phyloP scores from a whole-genome alignment of 768 basidiomycete species.

The Mycena alexandri region DNA sequence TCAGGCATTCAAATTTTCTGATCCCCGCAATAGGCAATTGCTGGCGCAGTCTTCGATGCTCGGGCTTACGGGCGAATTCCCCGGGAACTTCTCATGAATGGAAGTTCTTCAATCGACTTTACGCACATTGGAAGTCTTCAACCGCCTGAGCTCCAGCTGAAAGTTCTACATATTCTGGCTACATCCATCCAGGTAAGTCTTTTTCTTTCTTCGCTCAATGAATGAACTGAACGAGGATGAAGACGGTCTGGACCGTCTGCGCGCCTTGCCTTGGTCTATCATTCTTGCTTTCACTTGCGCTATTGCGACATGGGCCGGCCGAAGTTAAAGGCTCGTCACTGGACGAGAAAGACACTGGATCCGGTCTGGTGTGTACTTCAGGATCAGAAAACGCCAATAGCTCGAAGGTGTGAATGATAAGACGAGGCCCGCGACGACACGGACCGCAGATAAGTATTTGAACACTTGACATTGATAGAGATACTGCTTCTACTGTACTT shows the following conservation, averaged over 20 bases:
- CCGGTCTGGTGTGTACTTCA: too few relatives aligned
- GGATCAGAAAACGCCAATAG: background rate
- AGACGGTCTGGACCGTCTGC: conserved; percentile 84
- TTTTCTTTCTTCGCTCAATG: conserved; percentile 8
- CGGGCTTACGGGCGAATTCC: conserved; percentile 65
- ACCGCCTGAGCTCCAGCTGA: conserved; percentile 57
- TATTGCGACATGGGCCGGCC: conserved; percentile 14
- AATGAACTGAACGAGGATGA: conserved; percentile 5
- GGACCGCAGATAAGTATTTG: background rate
- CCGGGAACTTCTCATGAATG: conserved; percentile 54
- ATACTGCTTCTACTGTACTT: conserved; percentile 32
- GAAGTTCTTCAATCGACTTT: conserved; percentile 66
- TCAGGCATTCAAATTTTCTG: conserved; percentile 28
- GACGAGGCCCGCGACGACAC: background rate
- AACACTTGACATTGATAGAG: conserved; percentile 32
- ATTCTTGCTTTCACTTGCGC: conserved; percentile 60
- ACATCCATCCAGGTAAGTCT: conserved; percentile 70
- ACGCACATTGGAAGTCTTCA: conserved; percentile 38
- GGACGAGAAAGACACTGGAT: conserved; percentile 21
- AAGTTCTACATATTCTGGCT: conserved; percentile 67
- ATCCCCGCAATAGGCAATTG: conserved; percentile 67
- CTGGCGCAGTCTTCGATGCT: conserved; percentile 80
- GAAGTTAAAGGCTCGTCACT: conserved; percentile 9
- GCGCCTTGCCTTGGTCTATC: conserved; percentile 76
- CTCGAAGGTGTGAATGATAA: background rate